Conservation (phyloP, 2,329 filamentous ascomycete species). For the Phaeosphaeria sp. region DNA sequence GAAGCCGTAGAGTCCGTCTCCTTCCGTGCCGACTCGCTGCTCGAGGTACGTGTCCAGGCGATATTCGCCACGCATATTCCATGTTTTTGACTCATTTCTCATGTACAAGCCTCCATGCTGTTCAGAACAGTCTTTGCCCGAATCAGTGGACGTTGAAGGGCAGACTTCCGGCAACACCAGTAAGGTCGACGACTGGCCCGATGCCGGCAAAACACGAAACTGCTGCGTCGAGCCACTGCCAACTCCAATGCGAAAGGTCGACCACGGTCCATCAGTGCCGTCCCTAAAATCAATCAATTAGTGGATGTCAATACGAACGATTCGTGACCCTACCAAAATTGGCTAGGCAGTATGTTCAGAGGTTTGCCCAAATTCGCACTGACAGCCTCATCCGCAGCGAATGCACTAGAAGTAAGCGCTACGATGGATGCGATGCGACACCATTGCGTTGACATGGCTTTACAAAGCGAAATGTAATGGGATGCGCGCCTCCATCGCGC, state of each 20-base stretch:
- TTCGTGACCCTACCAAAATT: slow-evolving; percentile 26
- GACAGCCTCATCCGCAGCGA: neutral
- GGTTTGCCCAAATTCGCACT: slow-evolving; percentile 22
- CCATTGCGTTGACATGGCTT: neutral
- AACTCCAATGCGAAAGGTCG: slow-evolving; percentile 38
- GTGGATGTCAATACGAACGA: neutral
- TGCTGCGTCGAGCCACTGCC: slow-evolving; percentile 35
- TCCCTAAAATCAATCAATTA: slow-evolving; percentile 23
- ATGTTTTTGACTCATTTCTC: slow-evolving; percentile 41
- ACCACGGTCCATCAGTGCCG: slow-evolving; percentile 41
- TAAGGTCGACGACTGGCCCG: slow-evolving; percentile 44
- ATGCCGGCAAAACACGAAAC: slow-evolving; percentile 38
- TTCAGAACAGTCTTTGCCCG: slow-evolving; percentile 34
- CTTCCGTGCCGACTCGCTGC: slow-evolving; percentile 32
- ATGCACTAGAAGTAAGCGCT: neutral
- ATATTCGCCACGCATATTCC: slow-evolving; percentile 42
- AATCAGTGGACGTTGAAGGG: slow-evolving; percentile 24
- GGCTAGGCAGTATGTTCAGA: slow-evolving; percentile 28
- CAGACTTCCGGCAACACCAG: slow-evolving; percentile 45
- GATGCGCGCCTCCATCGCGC: neutral
- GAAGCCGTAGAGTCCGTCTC: slow-evolving; percentile 43
- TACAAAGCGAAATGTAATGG: neutral
- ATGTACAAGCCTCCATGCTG: slow-evolving; percentile 39
- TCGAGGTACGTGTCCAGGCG: slow-evolving; percentile 35
- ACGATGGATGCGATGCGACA: neutral